Evolutionary conservation across 257 asterid species (phyloP), one percentile per base, ranked within the genome.

Genomic region (Ocimum tenuiflorum): DNA sequence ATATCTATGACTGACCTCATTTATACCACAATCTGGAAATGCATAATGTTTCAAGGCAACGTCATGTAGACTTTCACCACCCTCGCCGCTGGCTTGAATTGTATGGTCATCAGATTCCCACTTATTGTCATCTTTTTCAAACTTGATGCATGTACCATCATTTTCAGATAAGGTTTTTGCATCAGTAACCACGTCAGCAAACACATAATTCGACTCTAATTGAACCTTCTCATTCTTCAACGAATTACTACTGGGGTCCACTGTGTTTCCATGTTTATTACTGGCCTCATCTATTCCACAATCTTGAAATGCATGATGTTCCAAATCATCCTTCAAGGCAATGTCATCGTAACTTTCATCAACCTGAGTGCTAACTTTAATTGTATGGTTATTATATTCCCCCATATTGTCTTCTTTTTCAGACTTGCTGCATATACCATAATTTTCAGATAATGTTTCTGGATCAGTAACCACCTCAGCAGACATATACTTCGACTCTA

Each of bases 11-110:
- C 67, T 83, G 36, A 67, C 83, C 68, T 79, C 96, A 60, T 86
- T 90, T 22, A 85, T 73, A 59, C 95, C 73, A 79, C 95, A 88
- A 69, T 94, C 97, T 83, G 90, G 81, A 80, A 83, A 94, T 65
- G 95, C 80, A 65, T 85, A 85, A 66, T 73, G 73, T 59, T 91
- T 88, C 67, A 60, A 68, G 35, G 55, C 64, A 51, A 67, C 52
- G 35, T 75, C 82, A 9, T 68, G 69, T 22, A 48, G 67, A 55
- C 67, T 75, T 59, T 79, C 49, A 43, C 3, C 49, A 43, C 13
- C 19, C 0, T n/a, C 17, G 8, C 1, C 89, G 36, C 45, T 38
- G 3, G 0, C 45, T 38, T 38, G 45, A 75, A 46, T 64, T 78
- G 80, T 75, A 73, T 76, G 75, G 38, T 76, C 47, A 56, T 49